Base-by-base conservation (phyloP, 2,329 filamentous ascomycete genomes). In the Xylaria sp. region DNA sequence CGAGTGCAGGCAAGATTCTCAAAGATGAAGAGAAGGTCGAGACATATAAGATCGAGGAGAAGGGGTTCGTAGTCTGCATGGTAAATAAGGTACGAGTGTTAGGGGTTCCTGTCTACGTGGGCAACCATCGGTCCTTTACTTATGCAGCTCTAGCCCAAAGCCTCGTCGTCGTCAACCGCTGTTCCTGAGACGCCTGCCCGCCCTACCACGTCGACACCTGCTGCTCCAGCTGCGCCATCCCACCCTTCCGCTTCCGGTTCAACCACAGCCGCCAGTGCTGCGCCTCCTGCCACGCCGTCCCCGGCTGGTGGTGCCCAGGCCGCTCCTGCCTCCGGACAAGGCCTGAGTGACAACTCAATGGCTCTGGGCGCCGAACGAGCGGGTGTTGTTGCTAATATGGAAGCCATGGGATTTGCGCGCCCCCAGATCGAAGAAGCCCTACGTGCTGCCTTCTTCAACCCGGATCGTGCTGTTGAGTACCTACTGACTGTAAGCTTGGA, bases 51-150 rank as follows among this genome's bases (percentile, higher is more conserved):
- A 98, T 99, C 72, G 95, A 99, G 83, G 96, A 98, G 88, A 99
- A 98, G 87, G 96, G 96, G 46, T 99, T 98, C 81, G 94, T 99
- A 77, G 96, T 99, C 70, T 99, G 96, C 85, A 97, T 99, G 90
- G 91, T 97, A 77, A 94, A 93, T 80, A 98, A 98, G 92, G 94
- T 97, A 85, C 72, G 82, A 71, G 81, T 71, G 64, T 66, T 54
- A 13, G 43, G n/a, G 23, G 28, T 23, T 28, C 23, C 36, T 28
- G 60, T 33, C 43, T 5, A 10, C 28, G 31, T 55, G 13, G 39
- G 28, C 25, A 36, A 18, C 56, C 39, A 15, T 49, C 59, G 49
- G 56, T 36, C 48, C 49, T 51, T 55, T 64, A 18, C 56, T 66
- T 15, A 60, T 60, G 63, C 65, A 48, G 49, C 39, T 51, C 71